A percentile compares a stretch with the other conserved stretches of the same genome.
Conservation (phyloP, 495 filamentous ascomycete species). For the Podospora fimiseda region DNA sequence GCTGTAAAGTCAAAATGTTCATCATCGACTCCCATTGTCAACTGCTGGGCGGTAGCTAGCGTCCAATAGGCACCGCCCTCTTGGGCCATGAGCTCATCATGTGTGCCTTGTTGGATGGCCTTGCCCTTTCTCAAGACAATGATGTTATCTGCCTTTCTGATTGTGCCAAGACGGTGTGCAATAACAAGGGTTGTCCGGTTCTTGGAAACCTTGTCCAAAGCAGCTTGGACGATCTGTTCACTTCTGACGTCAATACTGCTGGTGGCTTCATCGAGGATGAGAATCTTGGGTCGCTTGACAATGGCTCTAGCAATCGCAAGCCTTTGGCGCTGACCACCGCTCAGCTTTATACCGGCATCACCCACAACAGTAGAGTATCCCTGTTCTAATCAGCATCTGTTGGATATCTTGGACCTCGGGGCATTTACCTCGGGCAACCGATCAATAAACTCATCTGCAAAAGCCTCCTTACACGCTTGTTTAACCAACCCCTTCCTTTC, state of each 20-base stretch:
- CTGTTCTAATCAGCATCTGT: slow-evolving; percentile 18
- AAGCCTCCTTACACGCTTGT: slow-evolving; percentile 55
- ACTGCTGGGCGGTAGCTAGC: slow-evolving; percentile 47
- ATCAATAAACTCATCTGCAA: slow-evolving; percentile 56
- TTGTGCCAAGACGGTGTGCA: slow-evolving; percentile 54
- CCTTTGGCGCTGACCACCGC: slow-evolving; percentile 59
- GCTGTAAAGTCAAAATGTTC: slow-evolving; percentile 9
- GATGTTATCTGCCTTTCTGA: slow-evolving; percentile 61
- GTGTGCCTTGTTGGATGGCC: slow-evolving; percentile 66
- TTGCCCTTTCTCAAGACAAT: slow-evolving; percentile 51
- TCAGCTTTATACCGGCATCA: slow-evolving; percentile 53
- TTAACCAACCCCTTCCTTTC: slow-evolving; percentile 51
- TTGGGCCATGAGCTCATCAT: slow-evolving; percentile 55
- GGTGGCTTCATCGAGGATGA: slow-evolving; percentile 82
- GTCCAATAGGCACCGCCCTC: slow-evolving; percentile 51
- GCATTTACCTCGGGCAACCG: slow-evolving; percentile 46
- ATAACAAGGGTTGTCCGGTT: slow-evolving; percentile 57
- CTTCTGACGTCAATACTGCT: slow-evolving; percentile 53
- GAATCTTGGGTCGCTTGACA: slow-evolving; percentile 70
- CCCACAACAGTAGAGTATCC: slow-evolving; percentile 59
- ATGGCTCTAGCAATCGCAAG: slow-evolving; percentile 65
- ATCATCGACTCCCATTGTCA: slow-evolving; percentile 25
- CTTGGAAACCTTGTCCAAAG: slow-evolving; percentile 48
- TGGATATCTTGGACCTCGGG: neutral
- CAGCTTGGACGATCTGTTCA: slow-evolving; percentile 53